A percentile compares a stretch with the other conserved stretches of the same genome.
Evolutionary conservation across 2,329 filamentous ascomycete species (phyloP).

Genomic region (Madurella mycetomatis): DNA sequence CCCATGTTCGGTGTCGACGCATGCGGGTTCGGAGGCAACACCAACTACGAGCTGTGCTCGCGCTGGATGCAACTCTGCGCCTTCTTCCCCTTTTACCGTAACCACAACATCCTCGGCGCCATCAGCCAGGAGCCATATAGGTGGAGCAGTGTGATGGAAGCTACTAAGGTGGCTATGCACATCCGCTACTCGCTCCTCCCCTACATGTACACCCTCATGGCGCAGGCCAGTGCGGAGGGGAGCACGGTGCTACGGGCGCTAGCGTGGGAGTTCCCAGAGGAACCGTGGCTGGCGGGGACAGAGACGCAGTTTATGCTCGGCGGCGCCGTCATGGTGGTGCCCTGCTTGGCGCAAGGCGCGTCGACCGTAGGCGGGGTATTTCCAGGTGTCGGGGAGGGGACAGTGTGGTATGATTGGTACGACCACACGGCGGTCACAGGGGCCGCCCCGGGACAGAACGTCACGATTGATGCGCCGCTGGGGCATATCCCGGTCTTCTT

Average conservation of each 20-base stretch:
- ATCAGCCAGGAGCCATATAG: conserved; percentile 66
- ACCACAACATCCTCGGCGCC: conserved; percentile 63
- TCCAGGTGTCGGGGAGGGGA: conserved; percentile 56
- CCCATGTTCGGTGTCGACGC: conserved; percentile 72
- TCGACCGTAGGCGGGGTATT: conserved; percentile 63
- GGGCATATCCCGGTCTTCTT: conserved; percentile 69
- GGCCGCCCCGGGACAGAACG: conserved; percentile 34
- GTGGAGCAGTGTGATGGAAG: conserved; percentile 62
- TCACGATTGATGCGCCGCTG: conserved; percentile 45
- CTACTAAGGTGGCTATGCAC: conserved; percentile 61
- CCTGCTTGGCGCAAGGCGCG: conserved; percentile 60
- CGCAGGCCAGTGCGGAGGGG: conserved; percentile 60
- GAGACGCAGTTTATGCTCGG: conserved; percentile 72
- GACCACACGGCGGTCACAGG: conserved; percentile 51
- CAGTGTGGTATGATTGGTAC: conserved; percentile 78
- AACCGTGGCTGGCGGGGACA: conserved; percentile 61
- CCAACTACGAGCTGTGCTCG: conserved; percentile 64
- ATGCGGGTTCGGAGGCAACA: conserved; percentile 66
- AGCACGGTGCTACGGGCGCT: conserved; percentile 69
- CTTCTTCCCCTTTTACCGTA: conserved; percentile 75
- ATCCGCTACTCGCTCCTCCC: conserved; percentile 68
- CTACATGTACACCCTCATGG: conserved; percentile 72
- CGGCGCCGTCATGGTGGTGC: conserved; percentile 59
- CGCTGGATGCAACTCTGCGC: conserved; percentile 56
- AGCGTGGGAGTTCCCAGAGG: conserved; percentile 69